phyloP scores from a whole-genome alignment of 306 rosid species.

The Cucurbita argyrosperma region DNA sequence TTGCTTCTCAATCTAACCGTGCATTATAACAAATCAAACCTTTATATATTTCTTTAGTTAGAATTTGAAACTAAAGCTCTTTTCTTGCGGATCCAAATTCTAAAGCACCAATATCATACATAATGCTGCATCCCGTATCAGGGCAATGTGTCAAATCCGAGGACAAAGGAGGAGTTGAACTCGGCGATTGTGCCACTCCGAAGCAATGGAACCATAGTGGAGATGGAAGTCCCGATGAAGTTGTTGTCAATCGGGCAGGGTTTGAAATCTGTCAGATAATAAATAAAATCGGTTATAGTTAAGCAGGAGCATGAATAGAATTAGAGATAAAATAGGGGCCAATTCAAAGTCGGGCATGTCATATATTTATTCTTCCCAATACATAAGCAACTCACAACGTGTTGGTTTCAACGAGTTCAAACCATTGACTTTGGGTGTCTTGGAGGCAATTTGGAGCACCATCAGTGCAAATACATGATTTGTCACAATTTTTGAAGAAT shows the following conservation, averaged over 20 bases:
- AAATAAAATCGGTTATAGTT: no score
- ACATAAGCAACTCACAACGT: neutral
- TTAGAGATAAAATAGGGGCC: no score
- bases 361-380: neutral
- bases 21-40: no score
- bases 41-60: no score
- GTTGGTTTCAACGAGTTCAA: neutral
- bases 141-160: constrained; percentile 21
- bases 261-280: constrained; percentile 16
- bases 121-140: constrained; percentile 22
- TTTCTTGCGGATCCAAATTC: constrained; percentile 21
- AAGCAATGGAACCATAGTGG: constrained; percentile 19
- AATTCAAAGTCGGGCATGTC: no score
- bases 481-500: neutral
- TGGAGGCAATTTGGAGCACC: neutral
- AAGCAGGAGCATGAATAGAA: no score
- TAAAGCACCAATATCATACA: constrained; percentile 13
- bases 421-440: neutral
- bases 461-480: neutral
- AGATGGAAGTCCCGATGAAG: constrained; percentile 20
- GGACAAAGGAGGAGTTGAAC: constrained; percentile 13
- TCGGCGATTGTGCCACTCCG: constrained; percentile 15
- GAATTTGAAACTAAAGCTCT: no score
- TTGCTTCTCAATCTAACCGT: no score
- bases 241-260: constrained; percentile 5